Percentiles rank a stretch among this genome's conserved stretches.
These are phyloP conservation scores for Mycotypha africana DNA, from an alignment of 371 early-diverging fungal species.

Conservation along the genomic window DNA sequence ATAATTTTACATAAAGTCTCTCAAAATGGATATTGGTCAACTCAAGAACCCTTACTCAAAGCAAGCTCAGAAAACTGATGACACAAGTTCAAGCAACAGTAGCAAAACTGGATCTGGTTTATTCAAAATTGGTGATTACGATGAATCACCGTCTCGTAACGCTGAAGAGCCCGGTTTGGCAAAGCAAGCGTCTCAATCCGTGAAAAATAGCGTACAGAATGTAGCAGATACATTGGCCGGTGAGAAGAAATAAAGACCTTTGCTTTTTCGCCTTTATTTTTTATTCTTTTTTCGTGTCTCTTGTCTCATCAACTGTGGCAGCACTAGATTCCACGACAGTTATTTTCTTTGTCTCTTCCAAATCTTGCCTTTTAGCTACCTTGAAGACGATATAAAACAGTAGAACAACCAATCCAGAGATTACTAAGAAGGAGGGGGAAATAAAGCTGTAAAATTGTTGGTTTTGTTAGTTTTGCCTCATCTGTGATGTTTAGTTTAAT, in stretches of 20 bases:
- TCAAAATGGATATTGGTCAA: constrained; percentile 39
- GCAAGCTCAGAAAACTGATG: no score
- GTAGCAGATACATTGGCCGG: constrained; percentile 2
- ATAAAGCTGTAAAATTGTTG: no score
- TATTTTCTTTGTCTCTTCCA: constrained; percentile 4
- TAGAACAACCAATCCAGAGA: constrained; percentile 14
- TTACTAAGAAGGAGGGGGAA: constrained; percentile 21
- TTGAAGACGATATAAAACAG: constrained; percentile 15
- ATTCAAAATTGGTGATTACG: constrained; percentile 40
- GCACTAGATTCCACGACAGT: no score
- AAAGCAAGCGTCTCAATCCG: constrained; percentile 1
- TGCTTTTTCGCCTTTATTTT: no score
- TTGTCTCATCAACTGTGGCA: no score
- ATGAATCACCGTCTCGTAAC: constrained; percentile 3
- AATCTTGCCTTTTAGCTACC: constrained; percentile 15
- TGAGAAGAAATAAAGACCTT: not conserved
- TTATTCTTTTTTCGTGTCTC: constrained; percentile 5
- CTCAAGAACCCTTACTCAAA: constrained; percentile 27
- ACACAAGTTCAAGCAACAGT: not conserved
- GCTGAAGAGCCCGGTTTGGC: constrained; percentile 1
- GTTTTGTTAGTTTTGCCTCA: no score
- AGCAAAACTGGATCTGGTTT: constrained; percentile 12
- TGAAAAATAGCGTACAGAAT: constrained; percentile 5
- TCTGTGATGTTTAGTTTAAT: no score
- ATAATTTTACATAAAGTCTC: not conserved